Evolutionary conservation across 306 rosid species (phyloP).

Genomic region (Rosa chinensis): DNA sequence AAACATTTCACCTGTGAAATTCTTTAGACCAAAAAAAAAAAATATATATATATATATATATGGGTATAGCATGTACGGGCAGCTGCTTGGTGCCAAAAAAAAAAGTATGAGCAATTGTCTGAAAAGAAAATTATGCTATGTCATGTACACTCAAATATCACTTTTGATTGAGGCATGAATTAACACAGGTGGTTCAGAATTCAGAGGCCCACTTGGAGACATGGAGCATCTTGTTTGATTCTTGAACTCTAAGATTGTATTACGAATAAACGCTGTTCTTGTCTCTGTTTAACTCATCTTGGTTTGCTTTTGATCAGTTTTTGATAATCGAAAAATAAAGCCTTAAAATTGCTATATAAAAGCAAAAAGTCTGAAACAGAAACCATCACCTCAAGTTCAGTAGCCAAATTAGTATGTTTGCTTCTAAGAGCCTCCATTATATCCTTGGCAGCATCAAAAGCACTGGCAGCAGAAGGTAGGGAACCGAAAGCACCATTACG

Average conservation of each 20-base stretch:
- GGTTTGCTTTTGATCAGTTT: not conserved
- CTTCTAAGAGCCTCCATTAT: constrained; percentile 99
- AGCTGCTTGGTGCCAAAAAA: not conserved
- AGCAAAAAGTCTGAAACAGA: constrained; percentile 14
- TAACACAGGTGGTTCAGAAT: not conserved
- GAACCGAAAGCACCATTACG: constrained; percentile 88
- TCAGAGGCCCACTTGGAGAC: not conserved
- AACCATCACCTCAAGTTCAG: constrained; percentile 88
- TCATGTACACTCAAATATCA: not conserved
- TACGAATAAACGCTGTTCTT: not conserved
- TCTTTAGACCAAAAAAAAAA: not conserved
- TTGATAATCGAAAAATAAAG: not conserved
- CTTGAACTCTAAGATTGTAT: not conserved
- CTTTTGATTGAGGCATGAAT: not conserved
- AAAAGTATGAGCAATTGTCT: not conserved
- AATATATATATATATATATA: too few species aligned
- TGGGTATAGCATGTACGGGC: not conserved
- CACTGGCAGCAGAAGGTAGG: constrained; percentile 94
- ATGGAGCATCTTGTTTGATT: not conserved
- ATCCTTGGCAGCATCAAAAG: constrained; percentile 99
- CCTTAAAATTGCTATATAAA: not conserved
- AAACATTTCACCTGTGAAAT: not conserved
- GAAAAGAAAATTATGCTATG: not conserved
- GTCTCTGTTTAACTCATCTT: not conserved
- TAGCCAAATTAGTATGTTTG: constrained; percentile 94